A percentile compares a stretch with the other conserved stretches of the same genome.
phyloP scores from a whole-genome alignment of 192 early-diverging fungal genomes.

The Dissophora globulifera region DNA sequence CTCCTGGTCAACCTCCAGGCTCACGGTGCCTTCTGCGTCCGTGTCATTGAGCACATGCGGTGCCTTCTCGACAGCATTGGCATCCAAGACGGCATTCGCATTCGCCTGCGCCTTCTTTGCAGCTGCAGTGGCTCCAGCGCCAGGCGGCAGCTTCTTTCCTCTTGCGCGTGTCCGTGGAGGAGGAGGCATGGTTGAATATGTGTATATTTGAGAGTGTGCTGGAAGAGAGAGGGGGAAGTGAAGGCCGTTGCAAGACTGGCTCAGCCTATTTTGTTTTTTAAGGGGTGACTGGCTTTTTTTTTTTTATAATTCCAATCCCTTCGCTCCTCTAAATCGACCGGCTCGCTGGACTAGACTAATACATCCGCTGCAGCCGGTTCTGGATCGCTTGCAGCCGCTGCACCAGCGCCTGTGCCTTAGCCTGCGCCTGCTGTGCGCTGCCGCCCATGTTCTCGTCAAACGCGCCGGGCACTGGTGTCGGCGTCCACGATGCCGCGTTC shows the following conservation, averaged over 20 bases:
- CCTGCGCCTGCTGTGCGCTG: conserved; percentile 6
- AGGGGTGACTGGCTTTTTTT: background rate
- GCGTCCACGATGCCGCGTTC: conserved; percentile 48
- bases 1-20: conserved; percentile 50
- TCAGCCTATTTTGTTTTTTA: background rate
- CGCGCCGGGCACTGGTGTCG: conserved; percentile 19
- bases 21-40: conserved; percentile 11
- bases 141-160: conserved; percentile 30
- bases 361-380: conserved; percentile 15
- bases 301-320: background rate
- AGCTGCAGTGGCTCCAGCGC: conserved; percentile 25
- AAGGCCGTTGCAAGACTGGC: no score
- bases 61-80: conserved; percentile 15
- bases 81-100: conserved; percentile 2
- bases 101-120: conserved; percentile 13
- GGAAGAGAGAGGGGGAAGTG: no score
- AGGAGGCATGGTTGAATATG: conserved; percentile 14
- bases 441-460: conserved; percentile 49
- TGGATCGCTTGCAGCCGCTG: conserved; percentile 37
- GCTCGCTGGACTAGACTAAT: no score
- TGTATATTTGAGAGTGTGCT: no score
- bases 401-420: conserved; percentile 29
- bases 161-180: conserved; percentile 36
- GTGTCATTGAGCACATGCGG: conserved; percentile 41
- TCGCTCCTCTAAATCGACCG: no score